Base-by-base conservation (phyloP, 73 alveolate species). In the Blepharisma stoltei region DNA sequence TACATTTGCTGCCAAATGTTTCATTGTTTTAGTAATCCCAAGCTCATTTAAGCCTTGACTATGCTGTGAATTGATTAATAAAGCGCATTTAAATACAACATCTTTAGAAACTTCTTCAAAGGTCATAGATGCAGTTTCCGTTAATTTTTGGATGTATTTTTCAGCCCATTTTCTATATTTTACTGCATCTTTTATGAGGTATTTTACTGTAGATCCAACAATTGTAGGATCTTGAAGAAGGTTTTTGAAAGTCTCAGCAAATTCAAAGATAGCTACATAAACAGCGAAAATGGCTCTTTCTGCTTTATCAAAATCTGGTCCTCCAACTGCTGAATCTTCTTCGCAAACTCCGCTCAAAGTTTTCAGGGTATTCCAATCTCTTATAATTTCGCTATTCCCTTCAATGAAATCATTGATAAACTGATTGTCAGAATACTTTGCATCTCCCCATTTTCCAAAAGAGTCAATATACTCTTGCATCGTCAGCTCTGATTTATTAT, bases 231-330 rank as follows among this genome's bases (percentile, higher is more conserved):
- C 23, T 60, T 60, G 1, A 60, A 60, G 0, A 11, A 60, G 0
- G 0, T 60, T 60, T 25, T 60, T 5, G 18, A 60, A 14, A 25
- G 1, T 60, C 11, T 25, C 45, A 1, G 73, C 0, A 14, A 60
- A 14, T 60, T 5, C 73, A 38, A 60, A 60, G 46, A 14, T 1
- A 14, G 2, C 5, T 1, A 4, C 46, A 60, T 60, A 60, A 60
- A 60, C 73, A 60, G 73, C 2, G 46, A 60, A 60, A 60, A 60
- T 60, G 0, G 73, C 73, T 25, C 73, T 60, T 60, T 0, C 73
- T 9, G 73, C 73, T 38, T 60, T n/a, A 25, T 60, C 73, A n/a
- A 60, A 18, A 1, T 60, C 73, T 20, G 14, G 0, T 20, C 47
- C 47, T 18, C 73, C 73, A 25, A 60, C 11, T 60, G 23, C 73